Evolutionary conservation across 2,329 filamentous ascomycete species (phyloP), one percentile per base, ranked within the genome.

Genomic region (Orbilia javanica): DNA sequence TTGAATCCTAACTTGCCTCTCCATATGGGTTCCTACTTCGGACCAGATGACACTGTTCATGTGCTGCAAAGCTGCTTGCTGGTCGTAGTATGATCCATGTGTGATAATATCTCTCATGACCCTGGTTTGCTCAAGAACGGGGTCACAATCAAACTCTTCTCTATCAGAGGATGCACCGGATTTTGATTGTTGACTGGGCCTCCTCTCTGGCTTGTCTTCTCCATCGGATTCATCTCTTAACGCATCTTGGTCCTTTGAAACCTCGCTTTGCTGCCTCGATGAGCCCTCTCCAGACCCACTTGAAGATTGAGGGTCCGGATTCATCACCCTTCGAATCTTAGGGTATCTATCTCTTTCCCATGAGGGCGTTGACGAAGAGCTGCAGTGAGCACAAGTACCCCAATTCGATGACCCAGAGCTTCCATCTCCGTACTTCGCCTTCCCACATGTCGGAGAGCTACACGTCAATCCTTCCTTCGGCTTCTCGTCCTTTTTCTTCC

Each of bases 41-140:
- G 74, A 46, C 74, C 74, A 78, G 11, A 78, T 78, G 1, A 62
- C 62, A 13, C 52, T 48, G 13, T 78, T 78, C 74, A 78, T 67
- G n/a, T 68, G 60, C 2, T 55, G 10, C 7, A 64, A 34, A 7
- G 50, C 62, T 2, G 74, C 74, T 22, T 72, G 74, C 31, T 78
- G 74, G 25, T 78, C 74, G 13, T 55, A 69, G 25, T 78, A 72
- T 3, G 74, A 63, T 1, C 74, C 74, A 29, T 71, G 48, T 4
- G 62, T 20, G 11, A 78, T 57, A n/a, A 72, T 72, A n/a, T 64
- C 44, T 36, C 63, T 72, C 55, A 72, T 27, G n/a, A 50, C 22
- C 48, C 44, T 63, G 27, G 67, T 63, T 10, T 53, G 52, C 29
- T 63, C 60, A 27, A 46, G 42, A 11, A 50, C 11, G 6, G 60